Evolutionary conservation across 148 eudicot genomes (phyloP).

Genomic region (Persicaria maculosa): DNA sequence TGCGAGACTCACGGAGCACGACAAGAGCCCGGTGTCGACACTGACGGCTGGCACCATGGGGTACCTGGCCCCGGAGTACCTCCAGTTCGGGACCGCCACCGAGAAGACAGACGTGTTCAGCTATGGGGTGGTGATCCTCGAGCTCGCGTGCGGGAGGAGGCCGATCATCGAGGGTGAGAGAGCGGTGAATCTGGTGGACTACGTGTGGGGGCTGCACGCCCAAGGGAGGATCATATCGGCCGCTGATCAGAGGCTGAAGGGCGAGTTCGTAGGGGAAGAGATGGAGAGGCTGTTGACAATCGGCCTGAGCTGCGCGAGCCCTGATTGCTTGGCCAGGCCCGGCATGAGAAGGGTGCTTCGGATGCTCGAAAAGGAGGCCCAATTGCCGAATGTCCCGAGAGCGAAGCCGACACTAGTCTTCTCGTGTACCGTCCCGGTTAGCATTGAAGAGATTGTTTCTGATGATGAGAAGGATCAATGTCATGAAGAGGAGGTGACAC

Average conservation of each 20-base stretch:
- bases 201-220: conserved; percentile 63
- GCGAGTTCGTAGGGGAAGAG: conserved; percentile 40
- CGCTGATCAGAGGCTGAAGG: conserved; percentile 41
- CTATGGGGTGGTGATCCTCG: conserved; percentile 67
- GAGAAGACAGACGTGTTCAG: conserved; percentile 73
- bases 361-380: conserved; percentile 54
- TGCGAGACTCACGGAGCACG: conserved; percentile 61
- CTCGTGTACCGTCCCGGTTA: conserved; percentile 47
- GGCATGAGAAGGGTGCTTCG: conserved; percentile 73
- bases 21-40: conserved; percentile 62
- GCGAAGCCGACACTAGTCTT: conserved; percentile 52
- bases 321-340: conserved; percentile 61
- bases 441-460: conserved; percentile 70
- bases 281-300: conserved; percentile 56
- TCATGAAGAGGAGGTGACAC: too few species aligned
- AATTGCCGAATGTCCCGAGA: conserved; percentile 39
- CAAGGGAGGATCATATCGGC: conserved; percentile 53
- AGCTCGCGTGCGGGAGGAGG: conserved; percentile 66
- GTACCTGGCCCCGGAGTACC: conserved; percentile 53
- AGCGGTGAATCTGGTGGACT: conserved; percentile 56
- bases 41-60: conserved; percentile 57
- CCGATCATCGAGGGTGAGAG: conserved; percentile 56
- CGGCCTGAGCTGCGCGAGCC: conserved; percentile 76
- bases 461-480: background rate
- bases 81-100: conserved; percentile 53